phyloP scores from a whole-genome alignment of 2,329 filamentous ascomycete species.

The Talaromyces sp. region DNA sequence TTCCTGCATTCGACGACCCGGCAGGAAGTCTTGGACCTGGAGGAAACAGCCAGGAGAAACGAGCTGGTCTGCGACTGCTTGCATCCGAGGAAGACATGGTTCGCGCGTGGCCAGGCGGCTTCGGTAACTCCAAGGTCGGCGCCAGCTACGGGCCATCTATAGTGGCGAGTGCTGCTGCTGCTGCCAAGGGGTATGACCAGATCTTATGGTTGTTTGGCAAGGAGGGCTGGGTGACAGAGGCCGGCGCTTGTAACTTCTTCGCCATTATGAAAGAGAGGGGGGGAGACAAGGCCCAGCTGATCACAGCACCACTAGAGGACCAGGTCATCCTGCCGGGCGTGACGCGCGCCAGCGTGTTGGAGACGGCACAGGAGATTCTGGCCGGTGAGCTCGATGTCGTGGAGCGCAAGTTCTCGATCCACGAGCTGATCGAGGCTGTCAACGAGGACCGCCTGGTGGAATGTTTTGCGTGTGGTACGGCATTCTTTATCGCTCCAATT shows the following conservation, averaged over 20 bases:
- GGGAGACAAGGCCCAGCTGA: conserved; percentile 56
- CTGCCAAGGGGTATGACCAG: conserved; percentile 72
- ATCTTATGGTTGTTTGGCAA: conserved; percentile 89
- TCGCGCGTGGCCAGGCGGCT: conserved; percentile 88
- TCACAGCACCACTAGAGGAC: conserved; percentile 79
- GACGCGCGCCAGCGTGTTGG: conserved; percentile 74
- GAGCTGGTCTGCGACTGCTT: conserved; percentile 36
- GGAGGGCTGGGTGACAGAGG: conserved; percentile 77
- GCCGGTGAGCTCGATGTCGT: conserved; percentile 68
- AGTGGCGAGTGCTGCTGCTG: conserved; percentile 71
- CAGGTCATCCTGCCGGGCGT: conserved; percentile 84
- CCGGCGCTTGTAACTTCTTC: conserved; percentile 90
- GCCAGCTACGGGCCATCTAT: conserved; percentile 89
- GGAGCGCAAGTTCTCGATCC: conserved; percentile 78
- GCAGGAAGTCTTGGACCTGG: conserved; percentile 52
- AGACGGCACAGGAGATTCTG: conserved; percentile 54
- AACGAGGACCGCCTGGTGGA: conserved; percentile 75
- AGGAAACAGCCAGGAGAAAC: background rate
- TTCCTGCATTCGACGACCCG: conserved; percentile 28
- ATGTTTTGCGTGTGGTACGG: conserved; percentile 82
- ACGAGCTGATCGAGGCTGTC: conserved; percentile 67
- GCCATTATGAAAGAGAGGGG: conserved; percentile 64
- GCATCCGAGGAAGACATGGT: conserved; percentile 78
- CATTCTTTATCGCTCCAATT: conserved; percentile 27
- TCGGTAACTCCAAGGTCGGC: conserved; percentile 86